These are phyloP conservation scores for Aureobasidium sp. DNA, from an alignment of 2,329 filamentous ascomycete species.

Conservation along the genomic window DNA sequence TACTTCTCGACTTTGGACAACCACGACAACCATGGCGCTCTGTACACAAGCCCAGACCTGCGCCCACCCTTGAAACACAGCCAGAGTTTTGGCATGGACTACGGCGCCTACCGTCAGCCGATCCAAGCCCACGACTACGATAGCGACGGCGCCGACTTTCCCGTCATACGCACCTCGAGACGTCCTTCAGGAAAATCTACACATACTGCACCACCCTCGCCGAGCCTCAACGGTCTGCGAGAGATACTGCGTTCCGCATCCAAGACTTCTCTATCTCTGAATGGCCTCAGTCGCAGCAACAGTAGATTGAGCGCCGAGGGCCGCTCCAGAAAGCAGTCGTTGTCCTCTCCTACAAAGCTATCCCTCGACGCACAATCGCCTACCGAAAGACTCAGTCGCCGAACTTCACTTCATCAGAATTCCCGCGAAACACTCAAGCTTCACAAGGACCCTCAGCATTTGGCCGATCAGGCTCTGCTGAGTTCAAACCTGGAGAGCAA, in stretches of 20 bases:
- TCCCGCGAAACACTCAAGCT: neutral
- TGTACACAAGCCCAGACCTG: neutral
- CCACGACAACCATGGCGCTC: neutral
- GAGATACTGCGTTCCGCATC: constrained; percentile 46
- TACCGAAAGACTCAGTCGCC: neutral
- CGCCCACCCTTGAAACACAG: constrained; percentile 11
- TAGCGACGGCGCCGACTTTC: constrained; percentile 55
- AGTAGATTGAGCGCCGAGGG: constrained; percentile 25
- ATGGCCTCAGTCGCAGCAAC: constrained; percentile 52
- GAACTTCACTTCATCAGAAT: neutral
- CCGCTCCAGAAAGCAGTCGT: constrained; percentile 22
- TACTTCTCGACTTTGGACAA: constrained; percentile 10
- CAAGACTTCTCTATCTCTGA: constrained; percentile 21
- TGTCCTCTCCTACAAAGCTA: constrained; percentile 17
- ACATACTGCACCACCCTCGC: constrained; percentile 52
- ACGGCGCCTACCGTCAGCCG: constrained; percentile 47
- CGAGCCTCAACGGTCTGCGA: constrained; percentile 44
- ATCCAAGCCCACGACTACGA: constrained; percentile 43
- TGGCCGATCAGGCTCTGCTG: constrained; percentile 7
- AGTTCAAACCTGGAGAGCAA: neutral
- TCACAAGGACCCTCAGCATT: neutral
- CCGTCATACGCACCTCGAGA: constrained; percentile 74
- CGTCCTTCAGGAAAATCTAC: constrained; percentile 69
- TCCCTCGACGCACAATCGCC: constrained; percentile 16
- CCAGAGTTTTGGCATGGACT: constrained; percentile 60